Evolutionary conservation across 108 stramenopile genomes (phyloP).

Genomic region (Mediolabrus comicus): DNA sequence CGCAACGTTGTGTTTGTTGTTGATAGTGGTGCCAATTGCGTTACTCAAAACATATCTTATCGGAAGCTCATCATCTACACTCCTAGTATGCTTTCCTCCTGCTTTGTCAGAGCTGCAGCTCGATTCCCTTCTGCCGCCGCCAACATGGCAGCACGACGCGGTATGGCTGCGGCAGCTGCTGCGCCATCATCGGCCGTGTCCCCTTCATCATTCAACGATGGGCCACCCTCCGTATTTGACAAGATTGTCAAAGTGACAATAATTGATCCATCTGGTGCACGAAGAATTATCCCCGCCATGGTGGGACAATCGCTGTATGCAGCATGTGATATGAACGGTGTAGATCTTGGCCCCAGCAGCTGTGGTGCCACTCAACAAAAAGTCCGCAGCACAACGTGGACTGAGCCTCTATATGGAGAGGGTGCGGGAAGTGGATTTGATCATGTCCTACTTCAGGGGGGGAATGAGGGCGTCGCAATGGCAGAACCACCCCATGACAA

Average conservation of each 20-base stretch:
- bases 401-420: slow-evolving; percentile 86
- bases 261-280: slow-evolving; percentile 82
- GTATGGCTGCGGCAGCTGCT: slow-evolving; percentile 30
- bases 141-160: slow-evolving; percentile 18
- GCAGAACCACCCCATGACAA: slow-evolving; percentile 50
- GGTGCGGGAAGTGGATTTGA: slow-evolving; percentile 85
- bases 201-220: slow-evolving; percentile 23
- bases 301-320: slow-evolving; percentile 78
- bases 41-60: too few relatives aligned
- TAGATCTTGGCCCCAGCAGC: slow-evolving; percentile 79
- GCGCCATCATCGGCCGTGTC: slow-evolving; percentile 32
- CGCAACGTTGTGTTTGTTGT: too few relatives aligned
- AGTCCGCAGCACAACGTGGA: slow-evolving; percentile 66
- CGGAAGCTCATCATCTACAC: neutral
- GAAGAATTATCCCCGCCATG: slow-evolving; percentile 72
- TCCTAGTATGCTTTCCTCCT: slow-evolving; percentile 15
- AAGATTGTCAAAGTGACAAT: slow-evolving; percentile 75
- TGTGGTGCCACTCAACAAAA: slow-evolving; percentile 52
- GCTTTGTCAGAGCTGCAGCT: slow-evolving; percentile 16
- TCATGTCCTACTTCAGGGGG: slow-evolving; percentile 74
- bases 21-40: too few relatives aligned
- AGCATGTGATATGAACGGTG: slow-evolving; percentile 70
- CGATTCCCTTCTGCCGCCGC: slow-evolving; percentile 9
- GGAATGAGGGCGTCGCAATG: slow-evolving; percentile 51
- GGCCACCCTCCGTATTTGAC: slow-evolving; percentile 71